Evolutionary conservation across 2,329 filamentous ascomycete species (phyloP), one percentile per base, ranked within the genome.

Genomic region (Clarireedia homoeocarpa): DNA sequence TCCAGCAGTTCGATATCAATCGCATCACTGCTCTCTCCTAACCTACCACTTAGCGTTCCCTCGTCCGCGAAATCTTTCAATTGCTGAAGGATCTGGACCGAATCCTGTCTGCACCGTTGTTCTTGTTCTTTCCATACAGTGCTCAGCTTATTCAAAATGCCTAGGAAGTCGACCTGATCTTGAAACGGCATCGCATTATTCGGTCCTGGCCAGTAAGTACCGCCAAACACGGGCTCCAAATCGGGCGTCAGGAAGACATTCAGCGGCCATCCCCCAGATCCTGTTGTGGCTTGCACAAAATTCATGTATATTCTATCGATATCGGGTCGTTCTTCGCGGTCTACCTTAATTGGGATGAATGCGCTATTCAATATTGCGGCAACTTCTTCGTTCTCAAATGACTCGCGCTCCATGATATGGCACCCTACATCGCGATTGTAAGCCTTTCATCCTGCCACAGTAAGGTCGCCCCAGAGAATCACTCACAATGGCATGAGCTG

Each of bases 221-320:
- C 92, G 39, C 94, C 94, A 72, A 96, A 97, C 9, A 99, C 88
- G 0, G 94, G 94, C 67, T 96, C 86, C 26, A 97, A 79, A 63
- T 95, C 86, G 0, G 94, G 91, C 0, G 94, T 99, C 30, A 97
- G 79, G 69, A 99, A 97, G n/a, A 96, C 85, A 67, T 96, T 97
- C 59, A 97, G 74, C 1, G 94, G 94, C 91, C 94, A 97, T 40
- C 94, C 94, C 9, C 91, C 92, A 1, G 83, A 86, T 20, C 88
- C 91, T 57, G 88, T 95, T 10, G 94, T 92, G 1, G 92, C 92
- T 70, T 96, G 91, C 42, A 96, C 86, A 71, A 96, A 99, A 74
- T 96, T 96, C 90, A 96, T 96, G 71, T 97, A 97, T 62, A 97
- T 91, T 59, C 88, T 85, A 68, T 99, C 94, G 61, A 97, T 84